Percentiles rank a stretch among this genome's conserved stretches.
These are phyloP conservation scores for Torrubiella hemipterigena DNA, from an alignment of 2,329 filamentous ascomycete species.

Conservation along the genomic window DNA sequence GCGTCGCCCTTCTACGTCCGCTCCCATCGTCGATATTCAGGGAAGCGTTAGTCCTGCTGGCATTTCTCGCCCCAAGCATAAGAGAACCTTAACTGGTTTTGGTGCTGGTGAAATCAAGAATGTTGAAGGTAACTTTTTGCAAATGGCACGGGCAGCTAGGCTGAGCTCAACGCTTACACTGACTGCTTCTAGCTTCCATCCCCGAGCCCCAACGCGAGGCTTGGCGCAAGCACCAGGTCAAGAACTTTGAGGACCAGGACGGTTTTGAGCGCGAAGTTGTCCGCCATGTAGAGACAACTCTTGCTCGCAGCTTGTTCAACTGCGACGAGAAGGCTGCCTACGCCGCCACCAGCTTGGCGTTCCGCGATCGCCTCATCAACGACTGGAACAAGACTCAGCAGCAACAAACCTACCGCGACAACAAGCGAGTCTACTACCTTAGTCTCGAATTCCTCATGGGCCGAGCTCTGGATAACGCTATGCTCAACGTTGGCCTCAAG, in stretches of 20 bases:
- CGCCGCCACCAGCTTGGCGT: slow-evolving; percentile 78
- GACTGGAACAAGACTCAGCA: slow-evolving; percentile 99
- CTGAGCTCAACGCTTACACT: no score
- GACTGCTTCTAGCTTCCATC: slow-evolving; percentile 48
- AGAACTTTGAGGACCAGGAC: slow-evolving; percentile 65
- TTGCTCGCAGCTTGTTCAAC: slow-evolving; percentile 94
- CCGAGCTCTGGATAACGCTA: slow-evolving; percentile 90
- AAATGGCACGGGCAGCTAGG: neutral
- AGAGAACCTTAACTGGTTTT: slow-evolving; percentile 91
- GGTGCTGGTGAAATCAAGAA: slow-evolving; percentile 83
- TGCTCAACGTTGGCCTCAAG: slow-evolving; percentile 91
- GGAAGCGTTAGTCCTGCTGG: slow-evolving; percentile 80
- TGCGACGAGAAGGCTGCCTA: slow-evolving; percentile 94
- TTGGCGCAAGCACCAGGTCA: slow-evolving; percentile 53
- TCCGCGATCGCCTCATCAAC: slow-evolving; percentile 83
- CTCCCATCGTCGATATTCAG: slow-evolving; percentile 75
- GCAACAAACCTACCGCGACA: slow-evolving; percentile 78
- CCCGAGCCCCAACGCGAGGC: slow-evolving; percentile 79
- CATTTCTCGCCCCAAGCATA: slow-evolving; percentile 84
- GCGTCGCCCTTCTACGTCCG: slow-evolving; percentile 69
- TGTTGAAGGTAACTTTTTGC: slow-evolving; percentile 58
- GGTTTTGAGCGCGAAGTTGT: slow-evolving; percentile 83
- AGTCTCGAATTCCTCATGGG: slow-evolving; percentile 98
- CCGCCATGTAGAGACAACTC: slow-evolving; percentile 88
- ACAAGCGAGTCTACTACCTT: slow-evolving; percentile 93